Evolutionary conservation across 2,329 filamentous ascomycete species (phyloP).

Genomic region (Aspergillus floridensis): DNA sequence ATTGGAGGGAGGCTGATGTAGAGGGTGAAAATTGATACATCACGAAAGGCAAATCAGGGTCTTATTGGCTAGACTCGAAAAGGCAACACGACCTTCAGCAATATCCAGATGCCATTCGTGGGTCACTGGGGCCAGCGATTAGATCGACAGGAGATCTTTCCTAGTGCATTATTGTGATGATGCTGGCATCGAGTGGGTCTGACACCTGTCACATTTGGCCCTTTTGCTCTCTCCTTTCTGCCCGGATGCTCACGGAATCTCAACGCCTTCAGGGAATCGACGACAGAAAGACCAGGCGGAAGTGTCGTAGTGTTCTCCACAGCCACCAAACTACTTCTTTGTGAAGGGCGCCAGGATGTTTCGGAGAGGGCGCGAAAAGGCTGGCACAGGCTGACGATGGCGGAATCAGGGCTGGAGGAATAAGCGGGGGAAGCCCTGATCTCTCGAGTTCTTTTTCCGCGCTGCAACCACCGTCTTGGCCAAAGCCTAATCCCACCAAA

Average conservation of each 20-base stretch:
- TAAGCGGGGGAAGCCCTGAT: too few relatives aligned
- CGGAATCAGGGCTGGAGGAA: too few relatives aligned
- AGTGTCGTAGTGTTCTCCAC: too few relatives aligned
- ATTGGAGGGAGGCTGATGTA: not conserved
- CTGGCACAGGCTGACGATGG: too few relatives aligned
- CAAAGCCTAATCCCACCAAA: too few relatives aligned
- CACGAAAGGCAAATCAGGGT: not conserved
- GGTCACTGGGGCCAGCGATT: not conserved
- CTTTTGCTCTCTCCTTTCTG: not conserved
- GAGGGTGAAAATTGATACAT: not conserved
- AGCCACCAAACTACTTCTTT: too few relatives aligned
- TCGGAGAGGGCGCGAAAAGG: too few relatives aligned
- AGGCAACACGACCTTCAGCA: constrained; percentile 1
- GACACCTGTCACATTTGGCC: not conserved
- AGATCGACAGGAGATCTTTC: not conserved
- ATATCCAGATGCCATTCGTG: not conserved
- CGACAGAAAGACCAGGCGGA: too few relatives aligned
- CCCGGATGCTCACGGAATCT: not conserved
- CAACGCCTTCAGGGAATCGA: not conserved
- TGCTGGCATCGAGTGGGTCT: not conserved
- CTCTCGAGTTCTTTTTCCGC: too few relatives aligned
- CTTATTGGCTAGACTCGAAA: not conserved
- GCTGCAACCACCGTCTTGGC: too few relatives aligned
- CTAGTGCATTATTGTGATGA: not conserved
- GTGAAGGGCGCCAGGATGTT: accelerated